Conservation (phyloP, 2,329 filamentous ascomycete genomes). For the Teratosphaeria viscida region DNA sequence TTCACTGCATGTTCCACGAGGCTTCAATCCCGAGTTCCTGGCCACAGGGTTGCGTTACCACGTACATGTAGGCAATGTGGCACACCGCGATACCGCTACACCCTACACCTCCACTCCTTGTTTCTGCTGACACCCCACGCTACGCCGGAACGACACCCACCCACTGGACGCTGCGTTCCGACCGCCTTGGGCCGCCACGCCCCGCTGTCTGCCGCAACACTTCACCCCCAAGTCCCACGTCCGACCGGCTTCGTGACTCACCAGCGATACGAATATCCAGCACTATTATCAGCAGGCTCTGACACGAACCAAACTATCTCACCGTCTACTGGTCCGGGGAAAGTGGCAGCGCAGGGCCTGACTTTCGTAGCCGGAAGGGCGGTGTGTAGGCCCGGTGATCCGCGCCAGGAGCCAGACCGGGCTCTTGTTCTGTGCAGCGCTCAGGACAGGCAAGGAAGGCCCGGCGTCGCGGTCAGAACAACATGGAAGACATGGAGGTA, state of each 20-base stretch:
- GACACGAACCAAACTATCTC: neutral
- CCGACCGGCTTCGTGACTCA: neutral
- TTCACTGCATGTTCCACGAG: neutral
- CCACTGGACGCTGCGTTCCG: neutral
- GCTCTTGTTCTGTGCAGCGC: neutral
- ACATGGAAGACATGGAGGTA: conserved; percentile 10
- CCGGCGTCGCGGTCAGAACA: neutral
- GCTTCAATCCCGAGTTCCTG: neutral
- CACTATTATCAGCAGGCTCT: neutral
- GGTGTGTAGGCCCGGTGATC: neutral
- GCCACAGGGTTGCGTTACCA: neutral
- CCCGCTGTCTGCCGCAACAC: neutral
- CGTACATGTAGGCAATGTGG: neutral
- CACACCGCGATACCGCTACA: neutral
- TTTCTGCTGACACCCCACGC: neutral
- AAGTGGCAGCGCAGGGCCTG: neutral
- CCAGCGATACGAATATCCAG: neutral
- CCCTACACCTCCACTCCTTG: neutral
- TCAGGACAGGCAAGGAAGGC: neutral
- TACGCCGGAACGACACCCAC: neutral
- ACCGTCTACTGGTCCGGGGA: neutral
- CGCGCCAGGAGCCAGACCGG: neutral
- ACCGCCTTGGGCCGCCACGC: neutral
- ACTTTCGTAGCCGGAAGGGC: neutral
- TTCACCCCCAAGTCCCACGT: neutral